These are phyloP conservation scores for Piper longum DNA, from an alignment of 164 flowering plant genomes.

Conservation along the genomic window DNA sequence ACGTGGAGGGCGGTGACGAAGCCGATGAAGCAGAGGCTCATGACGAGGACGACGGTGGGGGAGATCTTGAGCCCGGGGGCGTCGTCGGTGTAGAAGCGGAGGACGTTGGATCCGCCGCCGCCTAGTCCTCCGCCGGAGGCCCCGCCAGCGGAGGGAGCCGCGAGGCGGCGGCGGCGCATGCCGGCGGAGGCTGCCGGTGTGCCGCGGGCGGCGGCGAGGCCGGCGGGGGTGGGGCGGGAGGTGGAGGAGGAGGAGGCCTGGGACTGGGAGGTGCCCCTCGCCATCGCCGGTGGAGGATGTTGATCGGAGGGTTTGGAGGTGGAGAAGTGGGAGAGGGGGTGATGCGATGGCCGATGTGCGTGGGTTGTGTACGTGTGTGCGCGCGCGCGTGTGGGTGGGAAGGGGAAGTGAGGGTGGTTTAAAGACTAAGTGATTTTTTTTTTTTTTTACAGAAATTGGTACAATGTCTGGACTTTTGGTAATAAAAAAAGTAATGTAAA, in stretches of 20 bases:
- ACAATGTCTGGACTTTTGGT: no score
- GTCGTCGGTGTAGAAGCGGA: conserved; percentile 83
- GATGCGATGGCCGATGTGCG: not conserved
- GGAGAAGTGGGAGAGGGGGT: not conserved
- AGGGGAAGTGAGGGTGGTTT: no score
- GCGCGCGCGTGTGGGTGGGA: no score
- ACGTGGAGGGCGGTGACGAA: conserved; percentile 88
- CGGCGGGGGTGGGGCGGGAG: conserved; percentile 39
- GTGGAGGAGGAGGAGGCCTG: conserved; percentile 38
- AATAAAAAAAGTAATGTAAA: no score
- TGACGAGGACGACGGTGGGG: conserved; percentile 75
- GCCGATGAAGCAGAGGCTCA: conserved; percentile 92
- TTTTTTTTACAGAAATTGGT: no score
- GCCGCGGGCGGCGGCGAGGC: conserved; percentile 49
- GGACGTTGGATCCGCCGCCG: conserved; percentile 42
- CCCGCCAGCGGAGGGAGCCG: conserved; percentile 10
- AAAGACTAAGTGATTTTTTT: no score
- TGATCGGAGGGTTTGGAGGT: not conserved
- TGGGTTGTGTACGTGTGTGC: no score
- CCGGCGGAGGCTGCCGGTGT: conserved; percentile 76
- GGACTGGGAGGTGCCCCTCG: conserved; percentile 61
- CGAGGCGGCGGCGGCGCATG: conserved; percentile 35
- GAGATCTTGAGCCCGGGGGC: conserved; percentile 82
- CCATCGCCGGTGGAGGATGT: conserved; percentile 20
- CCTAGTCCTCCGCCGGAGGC: conserved; percentile 17